Base-by-base conservation (phyloP, 2,329 filamentous ascomycete genomes). In the Diaporthe sp. region DNA sequence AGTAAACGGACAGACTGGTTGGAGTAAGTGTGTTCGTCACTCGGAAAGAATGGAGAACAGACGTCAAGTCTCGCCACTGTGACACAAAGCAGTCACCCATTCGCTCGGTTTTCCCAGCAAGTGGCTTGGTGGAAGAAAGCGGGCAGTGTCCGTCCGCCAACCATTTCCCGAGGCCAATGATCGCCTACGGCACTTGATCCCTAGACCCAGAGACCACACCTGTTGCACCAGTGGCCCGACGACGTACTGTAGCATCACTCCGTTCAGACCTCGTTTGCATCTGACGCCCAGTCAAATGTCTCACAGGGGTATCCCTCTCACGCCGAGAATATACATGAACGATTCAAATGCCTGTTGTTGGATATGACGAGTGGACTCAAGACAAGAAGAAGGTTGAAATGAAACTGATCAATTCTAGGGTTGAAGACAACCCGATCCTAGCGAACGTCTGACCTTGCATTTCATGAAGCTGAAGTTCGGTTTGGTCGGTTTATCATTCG, bases 51-150 rank as follows among this genome's bases (percentile, higher is more conserved):
- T n/a, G 65, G 65, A 22, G 65, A 28, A 22, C 49, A 55, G 31
- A 53, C 34, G 34, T 70, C 65, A 70, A 70, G 49, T 55, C 49
- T 55, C 34, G 49, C 65, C 65, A 70, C 65, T 42, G 49, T 42
- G 34, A 15, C 20, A 70, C 47, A 68, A 37, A 53, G 31, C 65
- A 37, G 31, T 28, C 22, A 42, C 34, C 31, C 49, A 55, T 25
- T n/a, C 34, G 34, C 47, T 5, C 22, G 17, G 47, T 15, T 15
- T 53, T 42, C 22, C 15, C 65, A 70, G 34, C 13, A 39, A 42
- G 49, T n/a, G 65, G 34, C 49, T 70, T 70, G 65, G 65, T 70
- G 49, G 47, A 70, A 70, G 65, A 55, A 70, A 55, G 34, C 22
- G 15, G 65, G 65, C n/a, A 42, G 22, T 4, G 34, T 22, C 12